phyloP scores from a whole-genome alignment of 352 stramenopile genomes.

The Achlya hypogyna region DNA sequence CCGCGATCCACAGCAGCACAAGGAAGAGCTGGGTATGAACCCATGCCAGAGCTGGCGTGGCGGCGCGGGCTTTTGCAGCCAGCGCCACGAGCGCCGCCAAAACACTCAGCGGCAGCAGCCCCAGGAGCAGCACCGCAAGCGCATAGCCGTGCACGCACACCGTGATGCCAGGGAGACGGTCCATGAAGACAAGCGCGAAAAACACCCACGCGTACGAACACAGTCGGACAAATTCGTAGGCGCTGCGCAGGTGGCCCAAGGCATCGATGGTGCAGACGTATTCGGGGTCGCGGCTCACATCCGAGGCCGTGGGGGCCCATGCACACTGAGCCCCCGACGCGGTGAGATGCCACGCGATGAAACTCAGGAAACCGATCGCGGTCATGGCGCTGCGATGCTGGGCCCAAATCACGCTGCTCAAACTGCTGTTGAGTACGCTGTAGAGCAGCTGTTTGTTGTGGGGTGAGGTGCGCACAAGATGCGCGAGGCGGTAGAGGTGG shows the following conservation, averaged over 20 bases:
- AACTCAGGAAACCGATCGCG: neutral
- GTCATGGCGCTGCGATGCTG: neutral
- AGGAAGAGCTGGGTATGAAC: slow-evolving; percentile 1
- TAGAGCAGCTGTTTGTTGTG: neutral
- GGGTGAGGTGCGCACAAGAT: neutral
- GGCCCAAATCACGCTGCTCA: neutral
- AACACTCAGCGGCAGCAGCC: neutral
- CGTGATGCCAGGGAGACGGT: neutral
- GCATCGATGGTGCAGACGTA: neutral
- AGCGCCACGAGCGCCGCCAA: neutral
- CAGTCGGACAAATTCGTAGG: neutral
- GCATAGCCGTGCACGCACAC: neutral
- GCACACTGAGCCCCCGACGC: neutral
- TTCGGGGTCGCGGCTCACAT: neutral
- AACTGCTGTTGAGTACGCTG: neutral
- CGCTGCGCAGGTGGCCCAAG: neutral
- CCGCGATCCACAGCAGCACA: neutral
- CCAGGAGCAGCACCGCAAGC: neutral
- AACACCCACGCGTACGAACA: neutral
- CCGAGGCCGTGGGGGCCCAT: neutral
- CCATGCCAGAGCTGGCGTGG: neutral
- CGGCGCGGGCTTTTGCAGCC: neutral
- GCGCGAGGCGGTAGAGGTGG: neutral
- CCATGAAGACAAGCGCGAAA: neutral
- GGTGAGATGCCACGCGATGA: neutral